Base-by-base conservation (phyloP, 495 filamentous ascomycete species). In the Podospora australis region DNA sequence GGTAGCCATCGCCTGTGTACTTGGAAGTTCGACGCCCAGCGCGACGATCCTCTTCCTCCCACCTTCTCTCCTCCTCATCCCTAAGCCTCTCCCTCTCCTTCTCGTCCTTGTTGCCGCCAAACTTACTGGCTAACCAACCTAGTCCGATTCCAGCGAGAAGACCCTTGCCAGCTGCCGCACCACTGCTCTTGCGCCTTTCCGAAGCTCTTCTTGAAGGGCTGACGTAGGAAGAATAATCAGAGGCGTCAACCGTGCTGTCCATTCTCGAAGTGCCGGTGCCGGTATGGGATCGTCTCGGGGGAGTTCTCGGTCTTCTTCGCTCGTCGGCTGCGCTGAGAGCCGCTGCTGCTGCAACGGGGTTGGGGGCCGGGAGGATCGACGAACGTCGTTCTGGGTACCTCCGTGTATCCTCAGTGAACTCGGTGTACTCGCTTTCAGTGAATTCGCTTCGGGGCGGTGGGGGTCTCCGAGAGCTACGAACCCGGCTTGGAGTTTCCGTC, bases 1-100 rank as follows among this genome's bases (percentile, higher is more conserved):
- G 74, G 46, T 79, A 72, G 8, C 83, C 84, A 57, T 82, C 80
- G 19, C 74, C 81, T 2, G 79, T 84, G 48, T 70, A 76, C 49
- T 57, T 71, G 16, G 73, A 63, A 21, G 49, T 59, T 17, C 57
- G 64, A 19, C 54, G 60, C 20, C 74, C 70, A 17, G 63, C 55
- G 26, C 68, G 60, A 26, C 73, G 56, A 5, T 72, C 71, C 40
- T 74, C 75, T 36, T 76, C 66, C n/a, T 63, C 39, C 13, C 81
- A 57, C 7, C 77, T 72, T 48, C 85, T 81, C 28, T 86, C 78
- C 28, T 86, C 77, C 17, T 86, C 71, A 2, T 78, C 75, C 25
- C 82, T 79, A 13, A 86, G 42, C n/a, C 82, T 74, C 13, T 72
- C 76, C 34, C 87, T 73, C 44, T 87, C 82, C 55, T 78, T 81